phyloP scores from a whole-genome alignment of 441 rosid species.

The Isatis lusitanica region DNA sequence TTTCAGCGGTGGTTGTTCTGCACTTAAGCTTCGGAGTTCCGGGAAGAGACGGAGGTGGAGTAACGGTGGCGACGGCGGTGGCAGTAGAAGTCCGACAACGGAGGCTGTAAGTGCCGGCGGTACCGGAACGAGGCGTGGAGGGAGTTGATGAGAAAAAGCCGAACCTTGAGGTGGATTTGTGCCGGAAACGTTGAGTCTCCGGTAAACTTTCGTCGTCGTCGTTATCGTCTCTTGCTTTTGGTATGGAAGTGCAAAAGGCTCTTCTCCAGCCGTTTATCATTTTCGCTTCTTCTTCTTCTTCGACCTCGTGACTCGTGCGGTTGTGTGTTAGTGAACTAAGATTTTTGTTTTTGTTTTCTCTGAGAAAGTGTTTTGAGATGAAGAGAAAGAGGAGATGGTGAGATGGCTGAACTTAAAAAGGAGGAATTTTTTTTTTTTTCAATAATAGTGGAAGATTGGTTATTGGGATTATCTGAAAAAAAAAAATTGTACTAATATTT shows the following conservation, averaged over 20 bases:
- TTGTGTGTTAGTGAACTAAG: slow-evolving; percentile 7
- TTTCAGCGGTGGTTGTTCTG: slow-evolving; percentile 41
- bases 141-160: slow-evolving; percentile 74
- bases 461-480: slow-evolving; percentile 11
- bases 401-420: slow-evolving; percentile 27
- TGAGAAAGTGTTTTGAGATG: slow-evolving; percentile 10
- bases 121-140: slow-evolving; percentile 64
- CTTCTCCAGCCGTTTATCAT: slow-evolving; percentile 92
- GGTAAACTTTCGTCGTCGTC: slow-evolving; percentile 17
- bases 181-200: slow-evolving; percentile 17
- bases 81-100: slow-evolving; percentile 54
- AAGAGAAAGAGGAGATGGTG: slow-evolving; percentile 24
- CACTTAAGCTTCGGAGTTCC: slow-evolving; percentile 67
- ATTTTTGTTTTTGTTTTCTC: background rate
- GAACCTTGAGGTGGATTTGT: slow-evolving; percentile 56
- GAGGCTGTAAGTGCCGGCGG: slow-evolving; percentile 45
- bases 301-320: slow-evolving; percentile 27
- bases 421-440: background rate
- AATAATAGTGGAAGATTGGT: slow-evolving; percentile 26
- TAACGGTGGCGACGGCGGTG: slow-evolving; percentile 27
- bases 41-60: slow-evolving; percentile 46
- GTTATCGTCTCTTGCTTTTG: slow-evolving; percentile 47
- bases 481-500: too few species aligned
- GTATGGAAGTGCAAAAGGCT: slow-evolving; percentile 83
- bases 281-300: background rate